Conservation (phyloP, 2,329 filamentous ascomycete species). For the Epicoccum nigrum region DNA sequence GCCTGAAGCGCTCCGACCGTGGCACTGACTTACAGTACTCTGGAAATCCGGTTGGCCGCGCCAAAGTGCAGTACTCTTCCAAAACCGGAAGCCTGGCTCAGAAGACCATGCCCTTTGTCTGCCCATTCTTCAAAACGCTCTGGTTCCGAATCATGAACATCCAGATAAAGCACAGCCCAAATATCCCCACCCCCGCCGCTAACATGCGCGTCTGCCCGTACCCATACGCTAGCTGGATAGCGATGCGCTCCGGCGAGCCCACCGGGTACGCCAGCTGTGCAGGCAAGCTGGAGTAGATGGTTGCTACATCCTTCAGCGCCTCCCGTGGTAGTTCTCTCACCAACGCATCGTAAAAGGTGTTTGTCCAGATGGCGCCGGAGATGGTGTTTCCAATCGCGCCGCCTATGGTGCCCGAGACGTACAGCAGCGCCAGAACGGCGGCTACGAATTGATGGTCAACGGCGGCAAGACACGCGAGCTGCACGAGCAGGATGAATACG, state of each 20-base stretch:
- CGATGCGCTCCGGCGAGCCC: conserved; percentile 55
- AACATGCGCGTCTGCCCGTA: conserved; percentile 19
- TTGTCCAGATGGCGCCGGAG: conserved; percentile 66
- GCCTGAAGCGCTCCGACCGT: too few relatives aligned
- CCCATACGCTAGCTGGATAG: conserved; percentile 40
- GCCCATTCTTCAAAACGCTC: conserved; percentile 16
- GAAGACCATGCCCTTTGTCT: conserved; percentile 11
- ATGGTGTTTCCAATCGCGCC: conserved; percentile 64
- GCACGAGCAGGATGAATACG: conserved; percentile 60
- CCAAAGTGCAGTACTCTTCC: too few relatives aligned
- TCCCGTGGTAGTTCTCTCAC: conserved; percentile 44
- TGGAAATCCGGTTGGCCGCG: too few relatives aligned
- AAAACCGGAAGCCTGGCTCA: too few relatives aligned
- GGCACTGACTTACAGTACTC: too few relatives aligned
- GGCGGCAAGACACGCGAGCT: conserved; percentile 56
- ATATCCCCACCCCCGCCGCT: conserved; percentile 27
- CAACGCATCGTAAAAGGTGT: conserved; percentile 54
- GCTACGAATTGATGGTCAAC: conserved; percentile 61
- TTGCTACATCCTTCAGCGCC: conserved; percentile 46
- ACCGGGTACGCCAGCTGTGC: conserved; percentile 60
- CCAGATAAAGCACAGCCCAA: conserved; percentile 31
- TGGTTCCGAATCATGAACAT: conserved; percentile 28
- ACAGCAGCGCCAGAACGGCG: conserved; percentile 65
- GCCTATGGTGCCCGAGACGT: conserved; percentile 65
- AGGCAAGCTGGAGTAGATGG: conserved; percentile 59